These are phyloP conservation scores for Aspergillus vadensis DNA, from an alignment of 2,329 filamentous ascomycete species.

Conservation along the genomic window DNA sequence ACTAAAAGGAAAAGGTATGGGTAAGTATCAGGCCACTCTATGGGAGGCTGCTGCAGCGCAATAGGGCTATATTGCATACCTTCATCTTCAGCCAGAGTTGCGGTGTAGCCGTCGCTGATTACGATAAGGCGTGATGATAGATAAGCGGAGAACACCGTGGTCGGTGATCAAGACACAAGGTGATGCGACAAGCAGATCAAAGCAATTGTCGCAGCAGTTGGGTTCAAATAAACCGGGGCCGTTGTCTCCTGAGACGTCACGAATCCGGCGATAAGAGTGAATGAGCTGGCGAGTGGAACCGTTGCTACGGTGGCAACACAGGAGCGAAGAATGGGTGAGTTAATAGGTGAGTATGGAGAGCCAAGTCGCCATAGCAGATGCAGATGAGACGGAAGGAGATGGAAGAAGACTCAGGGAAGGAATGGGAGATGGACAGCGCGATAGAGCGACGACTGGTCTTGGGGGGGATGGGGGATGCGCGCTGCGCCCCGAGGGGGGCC, in stretches of 20 bases:
- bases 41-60: background rate
- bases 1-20: slow-evolving; percentile 58
- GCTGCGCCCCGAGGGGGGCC: slow-evolving; percentile 26
- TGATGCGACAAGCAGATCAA: slow-evolving; percentile 6
- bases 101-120: slow-evolving; percentile 5
- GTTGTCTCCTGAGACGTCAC: slow-evolving; percentile 30
- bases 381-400: slow-evolving; percentile 18
- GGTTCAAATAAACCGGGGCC: slow-evolving; percentile 12
- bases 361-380: slow-evolving; percentile 22
- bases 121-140: slow-evolving; percentile 5
- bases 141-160: background rate
- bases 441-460: slow-evolving; percentile 15
- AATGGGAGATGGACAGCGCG: slow-evolving; percentile 18
- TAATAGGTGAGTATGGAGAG: slow-evolving; percentile 12
- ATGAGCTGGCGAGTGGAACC: slow-evolving; percentile 22
- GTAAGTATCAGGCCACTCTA: background rate
- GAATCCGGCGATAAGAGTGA: slow-evolving; percentile 46
- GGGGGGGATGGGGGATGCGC: slow-evolving; percentile 22
- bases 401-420: slow-evolving; percentile 14
- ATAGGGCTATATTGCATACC: slow-evolving; percentile 12
- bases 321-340: slow-evolving; percentile 12
- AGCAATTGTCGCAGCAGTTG: slow-evolving; percentile 11
- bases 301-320: slow-evolving; percentile 16
- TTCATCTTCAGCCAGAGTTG: slow-evolving; percentile 22
- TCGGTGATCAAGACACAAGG: background rate